phyloP scores from a whole-genome alignment of 208 protist genomes.

The Trypanosoma theileri region DNA sequence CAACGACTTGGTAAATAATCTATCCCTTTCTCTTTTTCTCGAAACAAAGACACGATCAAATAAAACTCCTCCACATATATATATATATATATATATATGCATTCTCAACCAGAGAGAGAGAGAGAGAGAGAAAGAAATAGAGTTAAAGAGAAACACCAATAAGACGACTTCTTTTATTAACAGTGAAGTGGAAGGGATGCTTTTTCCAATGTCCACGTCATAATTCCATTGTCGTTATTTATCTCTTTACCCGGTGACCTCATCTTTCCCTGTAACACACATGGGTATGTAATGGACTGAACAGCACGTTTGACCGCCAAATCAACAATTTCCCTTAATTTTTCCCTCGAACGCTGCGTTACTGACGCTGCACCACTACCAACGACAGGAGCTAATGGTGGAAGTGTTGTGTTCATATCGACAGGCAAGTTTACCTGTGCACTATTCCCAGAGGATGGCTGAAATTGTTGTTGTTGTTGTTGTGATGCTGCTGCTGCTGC shows the following conservation, averaged over 20 bases:
- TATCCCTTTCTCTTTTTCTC: too few species aligned
- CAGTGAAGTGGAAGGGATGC: constrained; percentile 54
- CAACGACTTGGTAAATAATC: neutral
- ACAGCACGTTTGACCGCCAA: constrained; percentile 54
- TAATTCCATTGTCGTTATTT: constrained; percentile 5
- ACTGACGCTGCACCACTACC: neutral
- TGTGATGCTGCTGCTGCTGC: neutral
- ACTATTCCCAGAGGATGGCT: neutral
- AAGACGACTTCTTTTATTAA: constrained; percentile 9
- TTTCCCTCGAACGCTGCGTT: constrained; percentile 45
- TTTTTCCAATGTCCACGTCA: constrained; percentile 49
- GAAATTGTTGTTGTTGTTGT: neutral
- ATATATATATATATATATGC: neutral
- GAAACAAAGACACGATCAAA: neutral
- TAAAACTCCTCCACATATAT: neutral
- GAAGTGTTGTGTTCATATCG: constrained; percentile 2
- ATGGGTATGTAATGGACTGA: constrained; percentile 65
- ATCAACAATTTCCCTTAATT: constrained; percentile 73
- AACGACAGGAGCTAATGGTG: neutral
- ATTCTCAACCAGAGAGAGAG: too few species aligned
- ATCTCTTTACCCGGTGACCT: neutral
- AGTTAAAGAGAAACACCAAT: too few species aligned
- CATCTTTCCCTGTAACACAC: constrained; percentile 51
- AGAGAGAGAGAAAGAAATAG: too few species aligned
- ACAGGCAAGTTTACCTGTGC: neutral